These are phyloP conservation scores for Aspergillus novoparasiticus DNA, from an alignment of 2,329 filamentous ascomycete genomes.

Conservation along the genomic window DNA sequence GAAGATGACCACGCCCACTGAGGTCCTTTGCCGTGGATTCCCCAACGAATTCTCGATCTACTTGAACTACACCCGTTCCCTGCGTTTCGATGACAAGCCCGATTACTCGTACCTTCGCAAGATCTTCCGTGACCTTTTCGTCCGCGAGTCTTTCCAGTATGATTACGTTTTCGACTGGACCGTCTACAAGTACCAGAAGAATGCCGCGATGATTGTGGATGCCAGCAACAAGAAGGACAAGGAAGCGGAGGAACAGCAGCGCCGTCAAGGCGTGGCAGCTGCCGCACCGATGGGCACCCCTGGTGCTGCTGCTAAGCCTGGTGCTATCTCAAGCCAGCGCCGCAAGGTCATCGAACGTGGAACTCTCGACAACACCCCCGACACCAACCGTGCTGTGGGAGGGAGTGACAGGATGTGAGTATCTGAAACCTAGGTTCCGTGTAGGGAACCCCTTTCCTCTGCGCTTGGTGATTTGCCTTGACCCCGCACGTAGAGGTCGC, in stretches of 20 bases:
- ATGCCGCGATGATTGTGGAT: constrained; percentile 89
- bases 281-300: constrained; percentile 56
- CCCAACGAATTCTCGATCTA: constrained; percentile 99
- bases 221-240: constrained; percentile 72
- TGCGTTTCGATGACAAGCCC: constrained; percentile 99
- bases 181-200: constrained; percentile 99
- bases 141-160: constrained; percentile 98
- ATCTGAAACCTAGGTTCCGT: constrained; percentile 71
- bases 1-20: constrained; percentile 99
- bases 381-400: constrained; percentile 74
- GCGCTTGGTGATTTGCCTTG: constrained; percentile 72
- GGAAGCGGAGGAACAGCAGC: constrained; percentile 74
- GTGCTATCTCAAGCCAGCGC: constrained; percentile 73
- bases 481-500: constrained; percentile 71
- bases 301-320: constrained; percentile 68
- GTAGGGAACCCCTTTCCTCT: constrained; percentile 79
- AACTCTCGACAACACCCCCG: constrained; percentile 68
- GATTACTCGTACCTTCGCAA: constrained; percentile 99
- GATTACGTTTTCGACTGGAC: constrained; percentile 99
- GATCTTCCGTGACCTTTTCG: constrained; percentile 99
- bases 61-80: constrained; percentile 97
- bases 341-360: constrained; percentile 80
- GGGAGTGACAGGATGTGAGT: constrained; percentile 97
- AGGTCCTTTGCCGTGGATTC: constrained; percentile 98
- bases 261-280: constrained; percentile 67